Conservation (phyloP, 805 yeast genomes). For the Peterozyma toletana region DNA sequence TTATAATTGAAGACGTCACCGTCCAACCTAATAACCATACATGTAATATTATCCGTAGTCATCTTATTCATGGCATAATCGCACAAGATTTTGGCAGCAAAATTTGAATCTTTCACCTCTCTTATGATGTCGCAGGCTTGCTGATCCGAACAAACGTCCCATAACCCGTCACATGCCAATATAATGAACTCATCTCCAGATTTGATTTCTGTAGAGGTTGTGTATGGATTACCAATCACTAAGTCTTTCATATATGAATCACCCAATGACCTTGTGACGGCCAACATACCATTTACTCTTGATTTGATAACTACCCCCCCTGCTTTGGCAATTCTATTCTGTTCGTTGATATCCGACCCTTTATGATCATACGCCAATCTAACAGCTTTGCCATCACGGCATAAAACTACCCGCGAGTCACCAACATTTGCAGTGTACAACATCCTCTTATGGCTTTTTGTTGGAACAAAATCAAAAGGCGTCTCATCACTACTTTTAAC, state of each 20-base stretch:
- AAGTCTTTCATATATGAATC: conserved; percentile 87
- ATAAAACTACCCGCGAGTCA: conserved; percentile 78
- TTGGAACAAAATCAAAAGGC: conserved; percentile 42
- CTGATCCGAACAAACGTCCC: conserved; percentile 90
- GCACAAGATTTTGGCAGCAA: conserved; percentile 63
- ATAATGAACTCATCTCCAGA: conserved; percentile 70
- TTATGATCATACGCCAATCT: conserved; percentile 91
- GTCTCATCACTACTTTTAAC: conserved; percentile 9
- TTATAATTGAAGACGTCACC: conserved; percentile 28
- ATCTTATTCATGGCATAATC: conserved; percentile 68
- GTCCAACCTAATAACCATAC: conserved; percentile 72
- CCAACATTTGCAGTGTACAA: conserved; percentile 94
- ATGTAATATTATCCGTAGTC: conserved; percentile 89
- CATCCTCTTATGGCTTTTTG: conserved; percentile 53
- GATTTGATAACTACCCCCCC: conserved; percentile 90
- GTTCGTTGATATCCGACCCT: conserved; percentile 76
- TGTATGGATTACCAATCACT: conserved; percentile 87
- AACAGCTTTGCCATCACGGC: conserved; percentile 65
- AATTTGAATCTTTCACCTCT: conserved; percentile 46
- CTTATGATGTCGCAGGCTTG: conserved; percentile 71
- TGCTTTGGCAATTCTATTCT: conserved; percentile 59
- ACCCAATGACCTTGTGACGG: conserved; percentile 90
- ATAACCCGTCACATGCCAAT: conserved; percentile 92
- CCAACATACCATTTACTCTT: conserved; percentile 92
- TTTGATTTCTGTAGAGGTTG: conserved; percentile 75